phyloP scores from a whole-genome alignment of 257 asterid species.

The Anisodus tanguticus region DNA sequence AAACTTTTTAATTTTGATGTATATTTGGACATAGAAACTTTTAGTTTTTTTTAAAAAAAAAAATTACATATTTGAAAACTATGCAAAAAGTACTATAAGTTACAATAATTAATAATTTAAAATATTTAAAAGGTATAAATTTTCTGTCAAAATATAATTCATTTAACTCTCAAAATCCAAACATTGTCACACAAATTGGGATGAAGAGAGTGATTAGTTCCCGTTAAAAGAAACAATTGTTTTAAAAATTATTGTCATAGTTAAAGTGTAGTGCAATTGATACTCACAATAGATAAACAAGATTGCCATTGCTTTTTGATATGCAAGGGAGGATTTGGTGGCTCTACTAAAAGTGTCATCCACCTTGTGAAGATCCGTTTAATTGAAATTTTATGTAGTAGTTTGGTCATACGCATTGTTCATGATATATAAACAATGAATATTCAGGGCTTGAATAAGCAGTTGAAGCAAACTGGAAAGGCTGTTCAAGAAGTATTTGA shows the following conservation, averaged over 20 bases:
- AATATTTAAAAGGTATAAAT: too few relatives aligned
- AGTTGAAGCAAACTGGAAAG: constrained; percentile 10
- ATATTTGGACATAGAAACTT: too few relatives aligned
- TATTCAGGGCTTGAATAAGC: constrained; percentile 26
- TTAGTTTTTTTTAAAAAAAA: too few relatives aligned
- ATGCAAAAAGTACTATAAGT: too few relatives aligned
- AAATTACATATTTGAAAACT: too few relatives aligned
- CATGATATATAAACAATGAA: not conserved
- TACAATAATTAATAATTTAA: too few relatives aligned
- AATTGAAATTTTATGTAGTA: not conserved
- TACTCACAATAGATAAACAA: not conserved
- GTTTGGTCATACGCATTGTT: not conserved
- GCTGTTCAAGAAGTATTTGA: constrained; percentile 5
- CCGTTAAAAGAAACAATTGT: not conserved
- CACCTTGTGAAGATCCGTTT: not conserved
- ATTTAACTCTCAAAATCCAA: too few relatives aligned
- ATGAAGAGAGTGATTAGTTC: not conserved
- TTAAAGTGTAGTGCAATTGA: not conserved
- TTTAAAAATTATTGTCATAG: not conserved
- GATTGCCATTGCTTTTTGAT: not conserved
- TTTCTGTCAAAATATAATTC: too few relatives aligned
- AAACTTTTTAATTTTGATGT: too few relatives aligned
- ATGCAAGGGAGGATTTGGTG: not conserved
- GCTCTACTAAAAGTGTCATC: not conserved
- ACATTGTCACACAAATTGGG: too few relatives aligned